Evolutionary conservation across 495 filamentous ascomycete genomes (phyloP).

Genomic region (Jackrogersella minutella): DNA sequence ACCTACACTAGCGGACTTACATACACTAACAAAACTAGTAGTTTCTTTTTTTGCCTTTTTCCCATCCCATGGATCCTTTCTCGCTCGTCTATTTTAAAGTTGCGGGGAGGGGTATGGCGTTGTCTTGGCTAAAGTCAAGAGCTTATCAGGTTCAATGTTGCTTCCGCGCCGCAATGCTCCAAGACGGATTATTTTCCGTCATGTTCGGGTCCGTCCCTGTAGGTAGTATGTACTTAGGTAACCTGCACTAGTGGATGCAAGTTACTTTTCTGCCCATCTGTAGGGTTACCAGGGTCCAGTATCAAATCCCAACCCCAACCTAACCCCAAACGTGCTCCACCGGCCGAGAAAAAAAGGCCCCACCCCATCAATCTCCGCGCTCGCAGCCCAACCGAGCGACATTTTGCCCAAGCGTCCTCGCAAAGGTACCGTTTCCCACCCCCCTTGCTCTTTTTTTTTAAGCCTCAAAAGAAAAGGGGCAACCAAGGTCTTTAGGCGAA

Average conservation of each 20-base stretch:
- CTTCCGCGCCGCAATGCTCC: constrained; percentile 16
- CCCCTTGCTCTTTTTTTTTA: not conserved
- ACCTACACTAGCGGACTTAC: too few relatives aligned
- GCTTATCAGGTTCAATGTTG: too few relatives aligned
- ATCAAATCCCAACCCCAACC: too few relatives aligned
- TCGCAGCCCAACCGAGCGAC: constrained; percentile 6
- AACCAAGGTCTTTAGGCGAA: too few relatives aligned
- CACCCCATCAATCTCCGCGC: constrained; percentile 6
- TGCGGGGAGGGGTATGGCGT: constrained; percentile 19
- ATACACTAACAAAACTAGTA: too few relatives aligned
- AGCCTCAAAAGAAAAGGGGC: too few relatives aligned
- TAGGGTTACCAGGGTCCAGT: too few relatives aligned
- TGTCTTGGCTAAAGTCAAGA: not conserved
- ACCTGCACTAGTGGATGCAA: too few relatives aligned
- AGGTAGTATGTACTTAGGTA: too few relatives aligned
- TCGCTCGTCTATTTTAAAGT: constrained; percentile 21
- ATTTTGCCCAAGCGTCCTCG: not conserved
- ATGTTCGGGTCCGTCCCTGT: too few relatives aligned
- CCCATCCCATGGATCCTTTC: not conserved
- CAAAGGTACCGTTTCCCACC: too few relatives aligned
- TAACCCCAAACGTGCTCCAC: constrained; percentile 4
- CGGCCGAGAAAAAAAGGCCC: not conserved
- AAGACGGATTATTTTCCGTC: constrained; percentile 29
- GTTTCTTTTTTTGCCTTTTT: not conserved
- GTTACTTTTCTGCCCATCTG: too few relatives aligned